Percentiles rank a stretch among this genome's conserved stretches.
Evolutionary conservation across 192 early-diverging fungal genomes (phyloP).

Genomic region (Entrophospora sp.): DNA sequence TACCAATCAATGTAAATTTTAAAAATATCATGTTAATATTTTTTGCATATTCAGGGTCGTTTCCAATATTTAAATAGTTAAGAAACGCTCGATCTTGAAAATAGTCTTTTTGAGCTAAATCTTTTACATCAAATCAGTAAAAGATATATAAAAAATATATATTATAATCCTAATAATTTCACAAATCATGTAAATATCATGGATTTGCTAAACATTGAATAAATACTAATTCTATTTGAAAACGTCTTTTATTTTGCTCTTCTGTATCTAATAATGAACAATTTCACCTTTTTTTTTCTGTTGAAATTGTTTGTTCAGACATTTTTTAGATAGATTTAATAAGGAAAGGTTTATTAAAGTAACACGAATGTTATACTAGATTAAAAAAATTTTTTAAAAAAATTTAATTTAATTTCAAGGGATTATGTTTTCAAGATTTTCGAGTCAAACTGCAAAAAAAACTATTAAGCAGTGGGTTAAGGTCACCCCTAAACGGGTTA

Average conservation of each 20-base stretch:
- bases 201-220: constrained; percentile 91
- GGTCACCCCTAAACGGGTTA: constrained; percentile 6
- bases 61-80: constrained; percentile 89
- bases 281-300: background rate
- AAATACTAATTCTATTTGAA: constrained; percentile 91
- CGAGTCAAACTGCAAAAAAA: constrained; percentile 27
- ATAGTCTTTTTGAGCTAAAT: constrained; percentile 82
- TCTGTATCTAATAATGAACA: background rate
- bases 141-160: background rate
- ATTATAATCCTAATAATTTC: too few relatives aligned
- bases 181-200: constrained; percentile 77
- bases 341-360: background rate
- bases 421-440: constrained; percentile 33
- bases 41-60: constrained; percentile 80
- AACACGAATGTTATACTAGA: background rate
- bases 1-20: background rate
- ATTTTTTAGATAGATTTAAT: background rate
- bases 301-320: background rate
- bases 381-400: too few relatives aligned
- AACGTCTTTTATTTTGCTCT: constrained; percentile 33
- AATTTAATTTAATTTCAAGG: background rate
- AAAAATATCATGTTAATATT: constrained; percentile 50
- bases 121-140: constrained; percentile 13
- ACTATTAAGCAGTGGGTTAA: constrained; percentile 24
- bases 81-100: constrained; percentile 79